Evolutionary conservation across 495 filamentous ascomycete species (phyloP).

Genomic region (Xylaria scruposa): DNA sequence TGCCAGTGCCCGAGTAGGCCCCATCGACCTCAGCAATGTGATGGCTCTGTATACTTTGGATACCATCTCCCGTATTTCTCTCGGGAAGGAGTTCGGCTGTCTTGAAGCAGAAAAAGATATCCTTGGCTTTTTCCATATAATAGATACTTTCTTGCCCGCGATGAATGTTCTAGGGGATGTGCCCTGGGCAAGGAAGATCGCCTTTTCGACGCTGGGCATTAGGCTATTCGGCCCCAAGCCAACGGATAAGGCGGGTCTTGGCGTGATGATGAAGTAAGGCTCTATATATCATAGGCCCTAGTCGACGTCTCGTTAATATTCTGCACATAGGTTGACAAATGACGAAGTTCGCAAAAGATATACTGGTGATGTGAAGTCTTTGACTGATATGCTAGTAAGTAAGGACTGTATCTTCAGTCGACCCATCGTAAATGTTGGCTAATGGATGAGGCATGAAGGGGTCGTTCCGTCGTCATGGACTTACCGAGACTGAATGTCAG

Average conservation of each 20-base stretch:
- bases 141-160: constrained; percentile 57
- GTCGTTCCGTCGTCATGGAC: constrained; percentile 35
- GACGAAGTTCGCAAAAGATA: constrained; percentile 47
- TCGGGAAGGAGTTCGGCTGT: constrained; percentile 68
- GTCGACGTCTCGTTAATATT: background rate
- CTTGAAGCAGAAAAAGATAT: constrained; percentile 64
- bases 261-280: constrained; percentile 55
- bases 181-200: constrained; percentile 60
- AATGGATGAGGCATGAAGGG: constrained; percentile 20
- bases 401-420: background rate
- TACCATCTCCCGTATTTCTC: constrained; percentile 68
- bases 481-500: constrained; percentile 32
- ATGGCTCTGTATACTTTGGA: constrained; percentile 64
- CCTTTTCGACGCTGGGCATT: constrained; percentile 57
- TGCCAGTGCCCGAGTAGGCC: constrained; percentile 16
- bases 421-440: constrained; percentile 19
- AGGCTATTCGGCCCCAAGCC: constrained; percentile 62
- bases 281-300: background rate
- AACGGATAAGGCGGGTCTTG: constrained; percentile 58
- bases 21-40: constrained; percentile 49
- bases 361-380: constrained; percentile 31
- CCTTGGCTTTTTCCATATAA: constrained; percentile 58
- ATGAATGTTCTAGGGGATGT: constrained; percentile 58
- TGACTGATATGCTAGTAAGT: constrained; percentile 50
- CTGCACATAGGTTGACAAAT: constrained; percentile 41